phyloP scores from a whole-genome alignment of 2,329 filamentous ascomycete genomes.

The Samsoniella hepiali region DNA sequence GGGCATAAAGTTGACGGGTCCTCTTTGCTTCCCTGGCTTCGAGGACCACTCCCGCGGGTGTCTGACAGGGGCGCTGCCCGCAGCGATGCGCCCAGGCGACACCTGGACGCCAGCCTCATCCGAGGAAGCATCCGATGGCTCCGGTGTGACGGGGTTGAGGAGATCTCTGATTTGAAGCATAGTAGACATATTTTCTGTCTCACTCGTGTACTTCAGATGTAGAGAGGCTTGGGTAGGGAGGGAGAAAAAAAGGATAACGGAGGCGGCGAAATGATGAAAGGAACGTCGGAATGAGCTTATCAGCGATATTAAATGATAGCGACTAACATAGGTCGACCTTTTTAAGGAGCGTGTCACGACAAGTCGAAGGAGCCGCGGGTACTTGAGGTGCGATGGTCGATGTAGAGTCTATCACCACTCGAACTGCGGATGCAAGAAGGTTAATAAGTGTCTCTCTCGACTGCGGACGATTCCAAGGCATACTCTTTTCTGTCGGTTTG shows the following conservation, averaged over 20 bases:
- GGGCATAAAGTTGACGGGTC: conserved; percentile 69
- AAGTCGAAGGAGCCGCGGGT: not conserved
- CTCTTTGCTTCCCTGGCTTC: conserved; percentile 48
- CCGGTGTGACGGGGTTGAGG: conserved; percentile 15
- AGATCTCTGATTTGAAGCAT: conserved; percentile 16
- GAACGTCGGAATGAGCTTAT: not conserved
- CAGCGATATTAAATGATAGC: not conserved
- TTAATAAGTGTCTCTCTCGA: conserved; percentile 13
- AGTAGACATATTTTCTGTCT: conserved; percentile 1
- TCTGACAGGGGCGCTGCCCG: not conserved
- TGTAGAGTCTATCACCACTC: conserved; percentile 6
- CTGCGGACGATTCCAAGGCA: not conserved
- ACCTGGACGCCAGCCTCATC: conserved; percentile 1
- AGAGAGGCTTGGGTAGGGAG: not conserved
- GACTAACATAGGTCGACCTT: not conserved
- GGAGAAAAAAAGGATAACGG: not conserved
- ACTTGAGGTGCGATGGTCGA: conserved; percentile 1
- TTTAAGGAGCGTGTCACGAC: not conserved
- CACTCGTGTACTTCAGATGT: not conserved
- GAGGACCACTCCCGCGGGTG: conserved; percentile 14
- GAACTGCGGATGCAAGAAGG: not conserved
- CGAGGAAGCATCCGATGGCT: conserved; percentile 11
- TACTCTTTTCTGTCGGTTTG: conserved; percentile 2
- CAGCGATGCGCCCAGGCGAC: not conserved
- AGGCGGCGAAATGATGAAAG: not conserved